Evolutionary conservation across 352 stramenopile genomes (phyloP).

Genomic region (Globisporangium lucens): DNA sequence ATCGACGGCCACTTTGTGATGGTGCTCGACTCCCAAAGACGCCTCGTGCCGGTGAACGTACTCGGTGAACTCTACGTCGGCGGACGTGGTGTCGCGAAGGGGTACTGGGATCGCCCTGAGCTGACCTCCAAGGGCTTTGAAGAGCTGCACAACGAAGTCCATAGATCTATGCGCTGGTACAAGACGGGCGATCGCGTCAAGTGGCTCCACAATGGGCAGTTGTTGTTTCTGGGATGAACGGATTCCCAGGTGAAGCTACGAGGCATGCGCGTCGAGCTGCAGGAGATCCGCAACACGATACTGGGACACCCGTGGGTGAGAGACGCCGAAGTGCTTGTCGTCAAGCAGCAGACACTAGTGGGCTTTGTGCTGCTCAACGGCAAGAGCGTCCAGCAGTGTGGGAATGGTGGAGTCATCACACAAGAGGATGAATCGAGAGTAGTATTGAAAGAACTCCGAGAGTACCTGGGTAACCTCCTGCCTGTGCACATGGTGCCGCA

Average conservation of each 20-base stretch:
- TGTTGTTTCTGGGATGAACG: constrained; percentile 23
- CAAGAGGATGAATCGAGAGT: constrained; percentile 4
- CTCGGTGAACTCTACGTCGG: constrained; percentile 69
- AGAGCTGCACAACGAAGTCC: background rate
- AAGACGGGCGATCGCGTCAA: constrained; percentile 5
- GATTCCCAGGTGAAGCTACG: constrained; percentile 81
- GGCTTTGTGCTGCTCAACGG: constrained; percentile 45
- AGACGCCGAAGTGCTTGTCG: constrained; percentile 45
- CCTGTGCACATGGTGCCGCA: constrained; percentile 70
- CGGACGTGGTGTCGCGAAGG: constrained; percentile 51
- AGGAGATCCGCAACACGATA: constrained; percentile 70
- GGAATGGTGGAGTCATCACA: background rate
- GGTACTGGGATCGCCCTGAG: constrained; percentile 47
- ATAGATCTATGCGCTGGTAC: background rate
- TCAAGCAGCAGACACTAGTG: constrained; percentile 32
- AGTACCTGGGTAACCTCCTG: constrained; percentile 29
- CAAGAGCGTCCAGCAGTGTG: background rate
- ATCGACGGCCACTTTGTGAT: constrained; percentile 42
- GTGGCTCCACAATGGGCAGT: background rate
- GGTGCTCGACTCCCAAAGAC: constrained; percentile 46
- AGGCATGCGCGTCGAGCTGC: constrained; percentile 79
- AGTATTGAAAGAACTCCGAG: constrained; percentile 14
- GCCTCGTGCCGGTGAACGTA: constrained; percentile 46
- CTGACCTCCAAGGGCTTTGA: constrained; percentile 4
- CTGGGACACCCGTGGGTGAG: constrained; percentile 32